Conservation (phyloP, 2,329 filamentous ascomycete species). For the Arthrobotrys iridis region DNA sequence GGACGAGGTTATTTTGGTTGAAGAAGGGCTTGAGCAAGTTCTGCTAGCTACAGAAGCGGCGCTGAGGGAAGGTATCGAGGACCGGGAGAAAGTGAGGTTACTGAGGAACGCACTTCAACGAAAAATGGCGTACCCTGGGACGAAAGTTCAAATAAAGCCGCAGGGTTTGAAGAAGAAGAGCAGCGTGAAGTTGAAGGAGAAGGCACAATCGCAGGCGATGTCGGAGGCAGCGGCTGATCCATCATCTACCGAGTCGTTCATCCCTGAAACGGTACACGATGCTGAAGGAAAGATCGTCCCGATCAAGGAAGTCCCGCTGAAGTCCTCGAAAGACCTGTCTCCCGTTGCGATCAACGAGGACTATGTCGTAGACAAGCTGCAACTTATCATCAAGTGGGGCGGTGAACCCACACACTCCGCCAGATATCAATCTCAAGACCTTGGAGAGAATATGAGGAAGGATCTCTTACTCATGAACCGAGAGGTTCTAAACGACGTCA, state of each 20-base stretch:
- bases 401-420: constrained; percentile 98
- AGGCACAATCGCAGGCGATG: constrained; percentile 56
- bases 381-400: constrained; percentile 98
- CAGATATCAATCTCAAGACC: constrained; percentile 92
- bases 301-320: constrained; percentile 68
- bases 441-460: constrained; percentile 94
- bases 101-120: constrained; percentile 87
- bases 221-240: constrained; percentile 57
- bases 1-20: constrained; percentile 93
- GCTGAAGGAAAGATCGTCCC: constrained; percentile 61
- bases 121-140: constrained; percentile 93
- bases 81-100: constrained; percentile 83
- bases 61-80: constrained; percentile 80
- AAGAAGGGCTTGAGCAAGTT: constrained; percentile 87
- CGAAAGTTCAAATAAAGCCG: constrained; percentile 98
- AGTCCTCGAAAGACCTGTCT: constrained; percentile 26
- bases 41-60: constrained; percentile 86
- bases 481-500: constrained; percentile 89
- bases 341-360: constrained; percentile 87
- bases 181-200: constrained; percentile 66
- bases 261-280: constrained; percentile 52
- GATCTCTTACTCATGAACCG: constrained; percentile 92
- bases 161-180: constrained; percentile 92
- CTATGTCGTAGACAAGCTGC: constrained; percentile 91
- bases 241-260: constrained; percentile 22